Conservation (phyloP, 441 rosid genomes). For the Aleurites moluccanus region DNA sequence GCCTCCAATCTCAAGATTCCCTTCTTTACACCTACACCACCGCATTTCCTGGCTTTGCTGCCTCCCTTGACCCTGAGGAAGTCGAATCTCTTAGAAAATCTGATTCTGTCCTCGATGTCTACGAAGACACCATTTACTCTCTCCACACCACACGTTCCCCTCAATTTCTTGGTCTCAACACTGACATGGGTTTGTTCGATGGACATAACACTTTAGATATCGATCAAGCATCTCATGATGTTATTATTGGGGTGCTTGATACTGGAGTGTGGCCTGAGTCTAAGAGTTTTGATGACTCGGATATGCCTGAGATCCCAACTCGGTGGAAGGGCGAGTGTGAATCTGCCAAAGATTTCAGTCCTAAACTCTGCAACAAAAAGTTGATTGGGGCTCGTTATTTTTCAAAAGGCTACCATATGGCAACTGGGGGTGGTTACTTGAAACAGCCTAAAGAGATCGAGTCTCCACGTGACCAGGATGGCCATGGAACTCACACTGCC, state of each 20-base stretch:
- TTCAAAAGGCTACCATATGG: slow-evolving; percentile 73
- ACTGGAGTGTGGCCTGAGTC: slow-evolving; percentile 97
- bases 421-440: slow-evolving; percentile 46
- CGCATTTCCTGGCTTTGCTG: slow-evolving; percentile 83
- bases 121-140: slow-evolving; percentile 64
- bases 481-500: slow-evolving; percentile 88
- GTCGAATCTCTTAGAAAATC: slow-evolving; percentile 50
- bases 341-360: slow-evolving; percentile 58
- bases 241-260: slow-evolving; percentile 74
- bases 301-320: slow-evolving; percentile 61
- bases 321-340: slow-evolving; percentile 79
- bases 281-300: slow-evolving; percentile 57
- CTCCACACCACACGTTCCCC: slow-evolving; percentile 87
- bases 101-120: slow-evolving; percentile 59
- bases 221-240: slow-evolving; percentile 45
- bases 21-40: slow-evolving; percentile 65
- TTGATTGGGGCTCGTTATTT: slow-evolving; percentile 77
- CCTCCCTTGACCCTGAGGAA: slow-evolving; percentile 52
- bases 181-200: slow-evolving; percentile 45
- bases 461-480: slow-evolving; percentile 77
- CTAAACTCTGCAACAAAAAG: slow-evolving; percentile 71
- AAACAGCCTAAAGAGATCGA: slow-evolving; percentile 43
- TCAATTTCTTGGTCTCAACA: slow-evolving; percentile 60
- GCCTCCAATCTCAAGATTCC: slow-evolving; percentile 47
- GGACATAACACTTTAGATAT: slow-evolving; percentile 43